phyloP scores from a whole-genome alignment of 257 asterid species.

The Nicotiana noctiflora region DNA sequence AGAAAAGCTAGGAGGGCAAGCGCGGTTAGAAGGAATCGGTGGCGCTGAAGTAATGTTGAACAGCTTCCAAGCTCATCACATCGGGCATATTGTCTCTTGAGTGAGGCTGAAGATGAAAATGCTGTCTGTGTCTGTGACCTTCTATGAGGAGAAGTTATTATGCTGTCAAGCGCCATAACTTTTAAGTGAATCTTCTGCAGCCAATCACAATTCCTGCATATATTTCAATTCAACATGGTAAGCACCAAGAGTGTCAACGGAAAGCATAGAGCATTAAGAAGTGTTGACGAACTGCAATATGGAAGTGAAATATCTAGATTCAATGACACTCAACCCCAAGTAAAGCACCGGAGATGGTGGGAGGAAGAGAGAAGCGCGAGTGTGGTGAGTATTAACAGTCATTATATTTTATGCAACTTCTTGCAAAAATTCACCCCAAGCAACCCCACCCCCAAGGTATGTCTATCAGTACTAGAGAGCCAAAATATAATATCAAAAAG shows the following conservation, averaged over 20 bases:
- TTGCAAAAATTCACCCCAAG: background rate
- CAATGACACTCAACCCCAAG: background rate
- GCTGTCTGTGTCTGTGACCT: conserved; percentile 34
- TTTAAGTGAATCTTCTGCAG: background rate
- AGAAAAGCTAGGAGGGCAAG: conserved; percentile 38
- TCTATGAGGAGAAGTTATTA: conserved; percentile 43
- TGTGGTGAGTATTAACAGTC: background rate
- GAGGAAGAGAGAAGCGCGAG: background rate
- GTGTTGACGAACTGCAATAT: background rate
- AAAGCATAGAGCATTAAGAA: background rate
- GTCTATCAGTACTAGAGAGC: background rate
- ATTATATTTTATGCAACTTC: background rate
- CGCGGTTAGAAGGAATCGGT: conserved; percentile 41
- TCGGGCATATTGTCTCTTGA: conserved; percentile 23
- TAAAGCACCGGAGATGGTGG: background rate
- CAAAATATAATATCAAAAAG: background rate
- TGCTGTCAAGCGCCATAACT: conserved; percentile 33
- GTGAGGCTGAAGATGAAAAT: conserved; percentile 21
- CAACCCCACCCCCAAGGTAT: background rate
- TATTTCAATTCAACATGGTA: background rate
- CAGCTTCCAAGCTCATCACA: conserved; percentile 31
- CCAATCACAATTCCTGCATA: conserved; percentile 11
- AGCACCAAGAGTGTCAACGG: background rate
- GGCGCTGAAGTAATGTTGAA: conserved; percentile 35
- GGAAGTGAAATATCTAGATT: background rate